Evolutionary conservation across 2,329 filamentous ascomycete species (phyloP).

Genomic region (Exophiala aquamarina): DNA sequence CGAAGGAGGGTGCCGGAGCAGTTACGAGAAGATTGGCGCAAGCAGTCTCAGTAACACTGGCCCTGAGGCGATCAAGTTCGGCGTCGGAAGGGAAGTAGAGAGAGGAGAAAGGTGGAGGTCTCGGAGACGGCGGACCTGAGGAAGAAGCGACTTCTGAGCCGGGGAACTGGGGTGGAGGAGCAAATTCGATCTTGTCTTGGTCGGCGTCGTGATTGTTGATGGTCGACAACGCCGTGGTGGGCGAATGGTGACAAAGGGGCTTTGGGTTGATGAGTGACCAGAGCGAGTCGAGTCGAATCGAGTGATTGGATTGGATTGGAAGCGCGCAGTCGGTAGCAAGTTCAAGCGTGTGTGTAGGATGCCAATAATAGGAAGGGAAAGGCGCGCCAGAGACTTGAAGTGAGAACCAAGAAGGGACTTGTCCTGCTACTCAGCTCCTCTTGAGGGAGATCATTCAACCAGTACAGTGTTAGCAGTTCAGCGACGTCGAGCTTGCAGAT

Average conservation of each 20-base stretch:
- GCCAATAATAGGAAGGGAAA: not conserved
- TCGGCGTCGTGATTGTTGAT: slow-evolving; percentile 38
- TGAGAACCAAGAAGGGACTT: not conserved
- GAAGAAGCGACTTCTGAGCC: slow-evolving; percentile 43
- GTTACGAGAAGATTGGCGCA: slow-evolving; percentile 50
- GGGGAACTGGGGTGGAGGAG: slow-evolving; percentile 42
- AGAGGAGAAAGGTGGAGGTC: slow-evolving; percentile 64
- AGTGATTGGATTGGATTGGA: slow-evolving; percentile 1
- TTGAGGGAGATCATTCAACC: too few relatives aligned
- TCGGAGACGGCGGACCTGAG: slow-evolving; percentile 52
- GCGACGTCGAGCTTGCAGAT: too few relatives aligned
- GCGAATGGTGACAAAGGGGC: slow-evolving; percentile 25
- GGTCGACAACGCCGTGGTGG: slow-evolving; percentile 46
- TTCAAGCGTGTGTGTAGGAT: not conserved
- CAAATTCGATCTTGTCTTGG: slow-evolving; percentile 36
- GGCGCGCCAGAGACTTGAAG: not conserved
- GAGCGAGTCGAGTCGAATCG: not conserved
- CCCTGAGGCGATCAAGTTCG: slow-evolving; percentile 40
- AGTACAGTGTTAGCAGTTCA: too few relatives aligned
- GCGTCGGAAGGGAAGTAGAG: slow-evolving; percentile 56
- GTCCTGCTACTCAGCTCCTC: too few relatives aligned
- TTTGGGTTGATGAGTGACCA: slow-evolving; percentile 16
- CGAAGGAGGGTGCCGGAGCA: slow-evolving; percentile 52
- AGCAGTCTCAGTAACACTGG: slow-evolving; percentile 47
- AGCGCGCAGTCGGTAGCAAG: slow-evolving; percentile 1